A percentile compares a stretch with the other conserved stretches of the same genome.
Conservation (phyloP, 257 asterid genomes). For the Solanum rostratum region DNA sequence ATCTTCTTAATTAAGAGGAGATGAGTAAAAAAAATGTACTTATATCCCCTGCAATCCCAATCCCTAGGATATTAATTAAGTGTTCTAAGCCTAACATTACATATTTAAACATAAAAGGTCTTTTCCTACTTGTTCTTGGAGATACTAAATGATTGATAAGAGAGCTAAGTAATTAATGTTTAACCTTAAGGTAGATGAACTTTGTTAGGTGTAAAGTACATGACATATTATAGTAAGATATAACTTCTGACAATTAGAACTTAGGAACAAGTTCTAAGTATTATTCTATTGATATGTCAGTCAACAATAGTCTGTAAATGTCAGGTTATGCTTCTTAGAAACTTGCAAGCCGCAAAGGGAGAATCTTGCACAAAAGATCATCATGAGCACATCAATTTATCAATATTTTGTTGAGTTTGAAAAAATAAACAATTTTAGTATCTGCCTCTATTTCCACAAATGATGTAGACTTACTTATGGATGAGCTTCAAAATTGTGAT, state of each 20-base stretch:
- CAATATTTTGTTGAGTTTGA: neutral
- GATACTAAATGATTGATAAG: constrained; percentile 6
- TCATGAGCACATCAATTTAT: neutral
- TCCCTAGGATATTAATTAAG: constrained; percentile 14
- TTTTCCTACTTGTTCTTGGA: neutral
- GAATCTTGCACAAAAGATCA: neutral
- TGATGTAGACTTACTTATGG: neutral
- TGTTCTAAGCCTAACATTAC: constrained; percentile 1
- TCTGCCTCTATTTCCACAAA: neutral
- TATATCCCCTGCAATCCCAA: neutral
- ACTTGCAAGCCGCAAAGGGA: neutral
- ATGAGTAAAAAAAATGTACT: neutral
- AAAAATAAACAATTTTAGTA: neutral
- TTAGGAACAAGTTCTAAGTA: neutral
- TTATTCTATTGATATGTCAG: neutral
- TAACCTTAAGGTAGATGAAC: neutral
- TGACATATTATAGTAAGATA: neutral
- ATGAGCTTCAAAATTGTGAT: neutral
- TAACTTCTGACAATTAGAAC: neutral
- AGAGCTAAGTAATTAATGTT: neutral
- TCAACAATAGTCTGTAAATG: neutral
- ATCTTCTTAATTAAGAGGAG: neutral
- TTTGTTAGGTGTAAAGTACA: neutral
- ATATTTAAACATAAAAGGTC: neutral
- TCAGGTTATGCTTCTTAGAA: neutral